Percentiles rank a stretch among this genome's conserved stretches.
Evolutionary conservation across 306 rosid species (phyloP).

Genomic region (Cucurbita argyrosperma): DNA sequence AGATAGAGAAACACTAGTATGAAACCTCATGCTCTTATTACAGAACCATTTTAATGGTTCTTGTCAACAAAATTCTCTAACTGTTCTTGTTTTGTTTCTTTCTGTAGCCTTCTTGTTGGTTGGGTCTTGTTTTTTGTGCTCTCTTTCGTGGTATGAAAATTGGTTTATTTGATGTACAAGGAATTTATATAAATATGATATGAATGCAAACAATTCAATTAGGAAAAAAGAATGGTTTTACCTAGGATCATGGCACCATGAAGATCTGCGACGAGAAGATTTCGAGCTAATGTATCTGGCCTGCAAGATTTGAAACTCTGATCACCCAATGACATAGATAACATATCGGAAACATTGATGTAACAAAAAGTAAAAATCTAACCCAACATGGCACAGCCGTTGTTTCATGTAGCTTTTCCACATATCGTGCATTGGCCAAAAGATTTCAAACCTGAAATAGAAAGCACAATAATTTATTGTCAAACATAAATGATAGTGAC

Average conservation of each 20-base stretch:
- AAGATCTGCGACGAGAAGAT: constrained; percentile 64
- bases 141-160: background rate
- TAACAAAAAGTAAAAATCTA: constrained; percentile 15
- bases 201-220: background rate
- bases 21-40: background rate
- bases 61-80: no score
- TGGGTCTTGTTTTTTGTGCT: background rate
- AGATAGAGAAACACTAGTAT: no score
- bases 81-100: background rate
- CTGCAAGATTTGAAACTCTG: constrained; percentile 30
- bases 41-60: no score
- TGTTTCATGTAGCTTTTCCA: constrained; percentile 54
- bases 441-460: constrained; percentile 35
- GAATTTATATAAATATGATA: background rate
- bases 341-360: background rate
- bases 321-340: background rate
- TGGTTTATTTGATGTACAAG: background rate
- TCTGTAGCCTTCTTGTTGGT: background rate
- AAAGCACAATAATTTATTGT: background rate
- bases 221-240: constrained; percentile 3
- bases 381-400: constrained; percentile 52
- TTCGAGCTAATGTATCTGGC: constrained; percentile 60
- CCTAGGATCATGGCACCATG: constrained; percentile 79
- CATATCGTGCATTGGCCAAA: constrained; percentile 75
- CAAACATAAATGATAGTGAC: background rate